Percentiles rank a stretch among this genome's conserved stretches.
Evolutionary conservation across 257 asterid species (phyloP).

Genomic region (Rauvolfia tetraphylla): DNA sequence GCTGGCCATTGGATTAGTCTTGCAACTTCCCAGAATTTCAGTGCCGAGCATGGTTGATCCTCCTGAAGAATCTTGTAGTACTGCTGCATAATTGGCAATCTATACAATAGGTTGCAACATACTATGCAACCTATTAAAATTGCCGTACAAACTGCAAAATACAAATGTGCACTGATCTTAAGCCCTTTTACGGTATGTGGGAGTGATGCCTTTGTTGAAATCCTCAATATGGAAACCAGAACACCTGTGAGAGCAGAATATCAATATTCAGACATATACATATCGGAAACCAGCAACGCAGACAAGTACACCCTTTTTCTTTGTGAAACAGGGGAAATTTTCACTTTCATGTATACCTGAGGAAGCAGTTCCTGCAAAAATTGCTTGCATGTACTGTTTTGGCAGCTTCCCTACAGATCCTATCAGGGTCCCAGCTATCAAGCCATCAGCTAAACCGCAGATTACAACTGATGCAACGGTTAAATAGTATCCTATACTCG

Average conservation of each 20-base stretch:
- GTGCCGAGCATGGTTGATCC: conserved; percentile 18
- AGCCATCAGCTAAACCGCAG: conserved; percentile 70
- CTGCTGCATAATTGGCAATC: conserved; percentile 48
- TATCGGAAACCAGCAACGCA: no score
- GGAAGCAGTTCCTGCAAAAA: conserved; percentile 82
- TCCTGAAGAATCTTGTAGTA: conserved; percentile 27
- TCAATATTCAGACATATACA: not conserved
- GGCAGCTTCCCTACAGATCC: conserved; percentile 74
- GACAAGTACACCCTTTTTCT: no score
- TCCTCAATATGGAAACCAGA: conserved; percentile 48
- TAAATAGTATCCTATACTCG: conserved; percentile 25
- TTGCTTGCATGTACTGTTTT: conserved; percentile 76
- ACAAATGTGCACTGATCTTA: conserved; percentile 58
- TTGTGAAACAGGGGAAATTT: not conserved
- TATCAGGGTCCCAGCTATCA: conserved; percentile 59
- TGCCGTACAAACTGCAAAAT: conserved; percentile 49
- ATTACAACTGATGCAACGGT: conserved; percentile 52
- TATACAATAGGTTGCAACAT: conserved; percentile 53
- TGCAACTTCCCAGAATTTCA: conserved; percentile 31
- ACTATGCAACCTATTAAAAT: conserved; percentile 45
- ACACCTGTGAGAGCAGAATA: conserved; percentile 45
- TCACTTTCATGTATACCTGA: conserved; percentile 49
- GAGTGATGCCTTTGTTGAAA: conserved; percentile 67
- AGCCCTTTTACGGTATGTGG: conserved; percentile 68
- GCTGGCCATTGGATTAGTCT: conserved; percentile 49